Base-by-base conservation (phyloP, 1,284 basidiomycete species). In the Microbotryum scabiosae region DNA sequence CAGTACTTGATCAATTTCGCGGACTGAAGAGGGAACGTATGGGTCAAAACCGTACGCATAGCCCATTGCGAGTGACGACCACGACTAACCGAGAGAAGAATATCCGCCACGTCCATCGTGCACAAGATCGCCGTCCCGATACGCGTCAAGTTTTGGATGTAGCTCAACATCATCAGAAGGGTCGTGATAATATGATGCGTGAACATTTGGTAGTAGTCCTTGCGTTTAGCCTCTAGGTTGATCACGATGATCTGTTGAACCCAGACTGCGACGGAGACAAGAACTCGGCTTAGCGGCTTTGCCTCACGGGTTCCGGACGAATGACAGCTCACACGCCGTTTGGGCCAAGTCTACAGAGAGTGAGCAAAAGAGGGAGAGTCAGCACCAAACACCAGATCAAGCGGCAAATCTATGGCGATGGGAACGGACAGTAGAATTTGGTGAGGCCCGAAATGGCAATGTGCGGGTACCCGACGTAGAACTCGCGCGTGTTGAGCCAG, bases 1-100 rank as follows among this genome's bases (percentile, higher is more conserved):
- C 93, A 79, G 76, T 98, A 98, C 61, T 87, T 86, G 67, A 90
- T 77, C 86, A 97, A 92, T 77, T 98, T 98, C 20, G 91, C 93
- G 65, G 87, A 73, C 89, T 92, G 64, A 3, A 36, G 43, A 43
- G 5, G 6, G 20, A 12, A 25, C 28, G 57, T 45, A 10, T 41
- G 28, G 23, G 21, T 50, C 23, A 43, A 46, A 14, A 5, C 25
- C 9, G 18, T 52, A 28, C 26, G 45, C 26, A 30, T 21, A 21
- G 48, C 21, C 57, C 21, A 16, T 32, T 50, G 41, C 54, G 43
- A 12, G 49, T n/a, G 48, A 41, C 51, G 57, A 28, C 45, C 45
- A 18, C 25, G 14, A 82, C 88, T 74, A 73, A 93, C 91, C 7
- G 92, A 88, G 10, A 98, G 77, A 71, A 90, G 83, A 60, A 97